Percentiles rank a stretch among this genome's conserved stretches.
phyloP scores from a whole-genome alignment of 768 basidiomycete species.

The Russula dissimulans region DNA sequence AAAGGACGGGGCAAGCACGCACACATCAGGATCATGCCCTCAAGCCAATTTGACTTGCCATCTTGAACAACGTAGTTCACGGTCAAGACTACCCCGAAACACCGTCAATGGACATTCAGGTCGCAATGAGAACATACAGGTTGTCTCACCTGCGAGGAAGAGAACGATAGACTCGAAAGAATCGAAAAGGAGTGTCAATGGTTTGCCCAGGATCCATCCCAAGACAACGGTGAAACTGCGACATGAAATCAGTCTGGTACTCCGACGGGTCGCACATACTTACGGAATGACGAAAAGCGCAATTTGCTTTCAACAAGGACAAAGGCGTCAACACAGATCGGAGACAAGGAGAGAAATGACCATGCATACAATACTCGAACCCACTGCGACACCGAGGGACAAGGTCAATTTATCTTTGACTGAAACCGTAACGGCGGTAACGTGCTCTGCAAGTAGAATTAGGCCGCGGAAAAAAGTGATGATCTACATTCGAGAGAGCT shows the following conservation, averaged over 20 bases:
- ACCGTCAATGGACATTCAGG: neutral
- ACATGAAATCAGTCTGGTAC: conserved; percentile 3
- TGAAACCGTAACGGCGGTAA: conserved; percentile 85
- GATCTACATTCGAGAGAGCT: conserved; percentile 15
- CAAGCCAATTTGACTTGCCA: conserved; percentile 84
- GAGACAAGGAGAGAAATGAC: neutral
- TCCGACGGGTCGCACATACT: conserved; percentile 24
- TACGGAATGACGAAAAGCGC: conserved; percentile 80
- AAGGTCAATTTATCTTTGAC: conserved; percentile 85
- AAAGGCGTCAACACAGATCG: neutral
- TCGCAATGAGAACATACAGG: neutral
- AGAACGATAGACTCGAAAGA: conserved; percentile 70
- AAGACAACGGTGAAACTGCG: conserved; percentile 61
- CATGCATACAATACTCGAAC: conserved; percentile 63
- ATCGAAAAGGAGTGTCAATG: conserved; percentile 75
- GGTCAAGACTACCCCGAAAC: conserved; percentile 31
- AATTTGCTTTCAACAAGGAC: conserved; percentile 49
- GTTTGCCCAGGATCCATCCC: conserved; percentile 77
- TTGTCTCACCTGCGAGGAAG: conserved; percentile 27
- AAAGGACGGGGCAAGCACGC: conserved; percentile 22
- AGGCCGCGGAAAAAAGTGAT: neutral
- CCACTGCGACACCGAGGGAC: conserved; percentile 83
- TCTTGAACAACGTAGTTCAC: conserved; percentile 83
- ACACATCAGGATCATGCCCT: conserved; percentile 68
- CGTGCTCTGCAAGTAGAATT: conserved; percentile 48